Conservation (phyloP, 495 filamentous ascomycete genomes). For the Annulohypoxylon maeteangense region DNA sequence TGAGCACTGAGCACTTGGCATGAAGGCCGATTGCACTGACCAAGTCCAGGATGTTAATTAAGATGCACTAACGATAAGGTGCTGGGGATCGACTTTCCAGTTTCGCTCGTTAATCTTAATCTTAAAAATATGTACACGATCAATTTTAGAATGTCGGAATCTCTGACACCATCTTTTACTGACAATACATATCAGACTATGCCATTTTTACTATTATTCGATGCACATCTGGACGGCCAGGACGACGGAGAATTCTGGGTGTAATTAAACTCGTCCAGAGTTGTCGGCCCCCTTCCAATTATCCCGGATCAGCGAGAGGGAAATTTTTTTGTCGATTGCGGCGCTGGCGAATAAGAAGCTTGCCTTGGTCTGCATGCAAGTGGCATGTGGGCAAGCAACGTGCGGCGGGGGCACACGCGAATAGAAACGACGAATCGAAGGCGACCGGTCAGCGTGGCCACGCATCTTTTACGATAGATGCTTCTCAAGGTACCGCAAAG, state of each 20-base stretch:
- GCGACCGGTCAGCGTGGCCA: conserved; percentile 38
- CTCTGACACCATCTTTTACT: conserved; percentile 23
- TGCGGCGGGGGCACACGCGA: conserved; percentile 38
- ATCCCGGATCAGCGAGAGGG: conserved; percentile 23
- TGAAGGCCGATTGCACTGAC: conserved; percentile 1
- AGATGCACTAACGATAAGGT: conserved; percentile 30
- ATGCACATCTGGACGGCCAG: conserved; percentile 12
- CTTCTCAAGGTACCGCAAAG: conserved; percentile 26
- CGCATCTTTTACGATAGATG: conserved; percentile 22
- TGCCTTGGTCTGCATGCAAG: conserved; percentile 32
- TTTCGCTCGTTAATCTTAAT: conserved; percentile 38
- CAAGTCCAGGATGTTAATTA: conserved; percentile 20
- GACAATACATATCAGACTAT: background rate
- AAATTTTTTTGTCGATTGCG: conserved; percentile 33
- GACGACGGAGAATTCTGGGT: conserved; percentile 19
- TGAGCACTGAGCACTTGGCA: background rate
- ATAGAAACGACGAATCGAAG: conserved; percentile 37
- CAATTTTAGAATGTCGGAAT: conserved; percentile 18
- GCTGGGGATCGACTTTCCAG: conserved; percentile 24
- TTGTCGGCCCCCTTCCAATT: background rate
- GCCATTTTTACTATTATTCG: conserved; percentile 11
- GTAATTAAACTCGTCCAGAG: conserved; percentile 35
- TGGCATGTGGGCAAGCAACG: conserved; percentile 39
- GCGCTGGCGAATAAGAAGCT: conserved; percentile 36
- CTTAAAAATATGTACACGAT: conserved; percentile 23